Base-by-base conservation (phyloP, 2,329 filamentous ascomycete genomes). In the Didymella glomerata region DNA sequence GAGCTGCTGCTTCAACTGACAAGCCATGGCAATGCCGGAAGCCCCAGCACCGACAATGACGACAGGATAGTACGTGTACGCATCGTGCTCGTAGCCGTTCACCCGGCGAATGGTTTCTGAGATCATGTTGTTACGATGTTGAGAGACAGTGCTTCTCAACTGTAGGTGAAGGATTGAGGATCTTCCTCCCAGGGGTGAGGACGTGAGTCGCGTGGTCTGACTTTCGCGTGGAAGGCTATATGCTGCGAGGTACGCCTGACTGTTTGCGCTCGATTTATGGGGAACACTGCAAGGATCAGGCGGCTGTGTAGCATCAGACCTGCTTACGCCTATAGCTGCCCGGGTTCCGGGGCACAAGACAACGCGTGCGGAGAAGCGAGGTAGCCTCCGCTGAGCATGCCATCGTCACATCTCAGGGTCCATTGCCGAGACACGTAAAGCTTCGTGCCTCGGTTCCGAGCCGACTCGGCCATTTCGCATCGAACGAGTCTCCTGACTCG, bases 1-100 rank as follows among this genome's bases (percentile, higher is more conserved):
- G 41, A 88, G 81, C 71, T 82, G 82, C 18, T 84, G 77, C 65
- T 86, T 84, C 50, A 90, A 72, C 24, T 83, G 83, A 41, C 84
- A 86, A 8, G 83, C 87, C 68, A 88, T 82, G 2, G 84, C 85
- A 54, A 90, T 86, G 20, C 83, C 88, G 0, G 86, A 87, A 65
- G 87, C 84, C 13, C 87, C 87, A 1, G 84, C 83, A 27, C 88
- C 88, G 38, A 90, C 82, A 65, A 87, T 83, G 49, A 84, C 70
- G 51, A 86, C 78, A 1, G 83, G 83, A 57, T 76, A 77, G 63
- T 78, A 79, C 2, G 75, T 79, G 62, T 78, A 78, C 2, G 75
- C 76, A 73, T 77, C 51, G 16, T 76, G 64, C 32, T 70, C 66
- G 59, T 79, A 78, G 18, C 76, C 77, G 46, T 77, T 72, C 8